phyloP scores from a whole-genome alignment of 208 protist species.

The Trypanosoma avium region DNA sequence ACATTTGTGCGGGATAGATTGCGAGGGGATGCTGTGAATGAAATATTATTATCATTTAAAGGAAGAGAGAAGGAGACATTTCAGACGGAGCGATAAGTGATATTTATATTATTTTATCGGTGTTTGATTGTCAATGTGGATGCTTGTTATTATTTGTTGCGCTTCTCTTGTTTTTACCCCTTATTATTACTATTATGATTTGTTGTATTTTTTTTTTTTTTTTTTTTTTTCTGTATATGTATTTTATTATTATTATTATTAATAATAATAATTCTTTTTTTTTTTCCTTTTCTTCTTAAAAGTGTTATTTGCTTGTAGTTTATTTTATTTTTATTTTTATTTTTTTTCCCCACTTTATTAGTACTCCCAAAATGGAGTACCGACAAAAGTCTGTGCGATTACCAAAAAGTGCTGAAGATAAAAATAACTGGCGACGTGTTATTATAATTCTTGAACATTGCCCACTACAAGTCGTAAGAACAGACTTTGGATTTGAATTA shows the following conservation, averaged over 20 bases:
- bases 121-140: too few relatives aligned
- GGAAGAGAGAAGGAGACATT: conserved; percentile 78
- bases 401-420: conserved; percentile 86
- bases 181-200: too few relatives aligned
- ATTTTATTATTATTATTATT: not conserved
- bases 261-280: too few relatives aligned
- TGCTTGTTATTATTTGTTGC: conserved; percentile 17
- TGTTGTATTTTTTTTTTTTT: too few relatives aligned
- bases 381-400: conserved; percentile 80
- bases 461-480: conserved; percentile 92
- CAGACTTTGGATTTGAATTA: conserved; percentile 94
- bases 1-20: conserved; percentile 86
- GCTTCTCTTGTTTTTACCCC: conserved; percentile 7
- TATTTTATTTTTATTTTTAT: too few relatives aligned
- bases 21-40: conserved; percentile 84
- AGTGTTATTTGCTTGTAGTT: too few relatives aligned
- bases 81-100: conserved; percentile 57
- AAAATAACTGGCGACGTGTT: conserved; percentile 85
- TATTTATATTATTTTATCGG: too few relatives aligned
- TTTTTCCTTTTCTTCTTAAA: too few relatives aligned
- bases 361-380: conserved; percentile 86
- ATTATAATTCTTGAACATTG: conserved; percentile 96
- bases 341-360: too few relatives aligned
- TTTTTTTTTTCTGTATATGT: not conserved
- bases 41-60: conserved; percentile 87